These are phyloP conservation scores for Ceratocystis cacaofunesta DNA, from an alignment of 2,329 filamentous ascomycete genomes.

Conservation along the genomic window DNA sequence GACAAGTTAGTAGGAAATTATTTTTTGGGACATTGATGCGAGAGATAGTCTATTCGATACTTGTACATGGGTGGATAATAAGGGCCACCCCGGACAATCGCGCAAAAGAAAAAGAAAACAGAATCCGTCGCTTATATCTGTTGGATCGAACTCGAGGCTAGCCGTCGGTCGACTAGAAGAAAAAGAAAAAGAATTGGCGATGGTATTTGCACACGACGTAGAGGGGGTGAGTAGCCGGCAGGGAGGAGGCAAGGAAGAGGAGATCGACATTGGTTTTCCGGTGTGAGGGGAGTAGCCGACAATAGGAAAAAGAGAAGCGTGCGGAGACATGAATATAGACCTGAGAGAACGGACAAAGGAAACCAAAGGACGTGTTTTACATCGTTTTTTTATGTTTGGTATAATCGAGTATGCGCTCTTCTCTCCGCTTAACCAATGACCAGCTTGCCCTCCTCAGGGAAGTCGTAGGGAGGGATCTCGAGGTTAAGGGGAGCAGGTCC, in stretches of 20 bases:
- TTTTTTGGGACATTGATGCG: conserved; percentile 7
- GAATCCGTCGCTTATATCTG: conserved; percentile 8
- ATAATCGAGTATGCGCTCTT: conserved; percentile 14
- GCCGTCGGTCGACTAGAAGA: background rate
- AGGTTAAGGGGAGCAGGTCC: conserved; percentile 95
- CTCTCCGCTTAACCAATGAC: conserved; percentile 66
- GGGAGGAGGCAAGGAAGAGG: background rate
- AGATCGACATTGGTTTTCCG: background rate
- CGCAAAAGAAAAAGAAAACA: conserved; percentile 10
- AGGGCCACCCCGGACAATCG: conserved; percentile 2
- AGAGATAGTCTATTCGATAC: conserved; percentile 13
- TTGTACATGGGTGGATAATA: background rate
- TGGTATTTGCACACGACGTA: conserved; percentile 12
- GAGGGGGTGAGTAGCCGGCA: background rate
- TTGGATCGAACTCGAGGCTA: conserved; percentile 6
- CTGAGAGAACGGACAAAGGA: conserved; percentile 5
- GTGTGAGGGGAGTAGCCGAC: background rate
- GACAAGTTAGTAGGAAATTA: background rate
- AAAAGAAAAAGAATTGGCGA: conserved; percentile 1
- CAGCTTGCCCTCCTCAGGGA: conserved; percentile 76
- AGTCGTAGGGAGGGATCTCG: conserved; percentile 84
- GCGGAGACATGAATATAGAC: conserved; percentile 8
- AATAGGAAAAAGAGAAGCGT: background rate
- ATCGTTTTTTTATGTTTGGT: conserved; percentile 14
- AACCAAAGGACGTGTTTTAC: conserved; percentile 15